Evolutionary conservation across 2,329 filamentous ascomycete genomes (phyloP), one percentile per base, ranked within the genome.

Genomic region (Verticillium longisporum): DNA sequence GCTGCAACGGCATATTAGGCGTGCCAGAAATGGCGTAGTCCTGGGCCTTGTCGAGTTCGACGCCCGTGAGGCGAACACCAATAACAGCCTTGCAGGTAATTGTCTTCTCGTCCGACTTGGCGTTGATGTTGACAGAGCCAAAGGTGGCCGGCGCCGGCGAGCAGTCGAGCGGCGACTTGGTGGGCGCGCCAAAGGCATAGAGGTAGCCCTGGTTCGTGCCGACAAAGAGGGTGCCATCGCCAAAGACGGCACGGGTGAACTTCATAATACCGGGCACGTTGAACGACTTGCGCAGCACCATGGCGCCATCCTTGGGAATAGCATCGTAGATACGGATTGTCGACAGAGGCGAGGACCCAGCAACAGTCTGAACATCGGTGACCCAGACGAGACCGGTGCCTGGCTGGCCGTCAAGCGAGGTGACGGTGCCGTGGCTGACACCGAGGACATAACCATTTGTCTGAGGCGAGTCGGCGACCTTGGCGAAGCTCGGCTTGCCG

Each of bases 301-400:
- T 68, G 1, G 70, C 63, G 0, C 78, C 79, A 32, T 78, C 75
- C 11, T 74, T 70, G 0, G 81, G 83, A 3, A 83, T 69, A 0
- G 82, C 78, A 33, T 82, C 75, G 66, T 83, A 84, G 33, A 83
- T 76, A 18, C 80, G 75, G 7, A 84, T 73, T 61, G 80, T 80
- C 9, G 73, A 71, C 7, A 80, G 81, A 14, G 56, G 56, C 6
- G 56, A 9, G 14, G 41, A 38, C 37, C 34, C 56, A 15, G 56
- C 56, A 7, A 41, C 45, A 26, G 45, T 41, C 64, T 84, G 79
- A 0, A 84, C 80, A 61, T 86, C 83, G 1, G 77, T 79, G 2
- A 78, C 77, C 83, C 83, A 86, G 5, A 84, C 67, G 0, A 86
- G 75, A 31, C 82, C 83, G 1, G 81, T 84, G 2, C 83, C 83